Percentiles rank a stretch among this genome's conserved stretches.
phyloP scores from a whole-genome alignment of 2,329 filamentous ascomycete species.

The Diaporthe destruens region DNA sequence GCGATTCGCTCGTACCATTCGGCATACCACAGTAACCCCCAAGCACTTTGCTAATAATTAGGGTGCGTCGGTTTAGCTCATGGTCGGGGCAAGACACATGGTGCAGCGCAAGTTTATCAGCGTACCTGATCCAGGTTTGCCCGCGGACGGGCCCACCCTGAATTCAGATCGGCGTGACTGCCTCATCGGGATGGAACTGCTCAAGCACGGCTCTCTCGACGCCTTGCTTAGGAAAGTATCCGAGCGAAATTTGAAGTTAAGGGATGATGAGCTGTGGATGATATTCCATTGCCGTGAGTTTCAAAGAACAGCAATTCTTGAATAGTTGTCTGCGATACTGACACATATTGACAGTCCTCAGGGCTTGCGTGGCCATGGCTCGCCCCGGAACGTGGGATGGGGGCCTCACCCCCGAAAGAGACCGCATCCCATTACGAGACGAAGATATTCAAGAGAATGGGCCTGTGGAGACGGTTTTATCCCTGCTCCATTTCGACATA shows the following conservation, averaged over 20 bases:
- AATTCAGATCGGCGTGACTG: neutral
- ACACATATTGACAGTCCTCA: neutral
- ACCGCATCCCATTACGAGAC: neutral
- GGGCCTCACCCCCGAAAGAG: neutral
- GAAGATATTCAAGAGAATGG: neutral
- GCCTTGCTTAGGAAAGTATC: neutral
- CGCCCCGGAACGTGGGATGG: neutral
- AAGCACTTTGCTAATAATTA: neutral
- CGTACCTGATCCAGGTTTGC: neutral
- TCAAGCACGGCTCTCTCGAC: constrained; percentile 7
- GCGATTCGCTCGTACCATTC: no score
- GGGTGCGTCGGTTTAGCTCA: neutral
- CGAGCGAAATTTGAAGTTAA: neutral
- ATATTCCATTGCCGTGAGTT: constrained; percentile 22
- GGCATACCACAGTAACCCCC: accelerated
- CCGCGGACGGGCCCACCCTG: neutral
- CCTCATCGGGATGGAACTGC: constrained; percentile 4
- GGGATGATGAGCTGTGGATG: constrained; percentile 23
- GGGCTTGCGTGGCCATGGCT: neutral
- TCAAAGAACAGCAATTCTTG: neutral
- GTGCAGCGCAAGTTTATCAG: constrained; percentile 6
- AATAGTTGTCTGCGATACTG: neutral
- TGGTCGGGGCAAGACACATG: constrained; percentile 21
- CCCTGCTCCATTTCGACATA: constrained; percentile 10
- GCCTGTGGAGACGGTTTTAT: neutral